phyloP scores from a whole-genome alignment of 441 rosid genomes.

The Adansonia grandidieri region DNA sequence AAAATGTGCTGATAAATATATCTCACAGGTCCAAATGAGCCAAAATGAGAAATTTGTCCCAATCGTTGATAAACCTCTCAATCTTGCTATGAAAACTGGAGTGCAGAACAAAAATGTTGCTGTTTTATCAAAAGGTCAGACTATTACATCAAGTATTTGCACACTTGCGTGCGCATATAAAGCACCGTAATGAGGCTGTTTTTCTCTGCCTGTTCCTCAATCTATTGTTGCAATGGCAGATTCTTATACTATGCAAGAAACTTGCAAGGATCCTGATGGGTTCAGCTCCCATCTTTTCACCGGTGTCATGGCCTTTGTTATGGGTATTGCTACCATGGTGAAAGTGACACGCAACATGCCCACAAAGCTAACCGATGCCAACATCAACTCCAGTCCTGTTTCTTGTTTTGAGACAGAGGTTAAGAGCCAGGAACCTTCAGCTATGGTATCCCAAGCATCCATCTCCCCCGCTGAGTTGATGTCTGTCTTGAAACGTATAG shows the following conservation, averaged over 20 bases:
- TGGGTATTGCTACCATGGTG: slow-evolving; percentile 78
- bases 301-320: slow-evolving; percentile 75
- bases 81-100: slow-evolving; percentile 44
- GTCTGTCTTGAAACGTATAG: slow-evolving; percentile 67
- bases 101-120: slow-evolving; percentile 38
- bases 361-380: slow-evolving; percentile 57
- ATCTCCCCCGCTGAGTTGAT: slow-evolving; percentile 58
- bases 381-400: slow-evolving; percentile 52
- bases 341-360: slow-evolving; percentile 76
- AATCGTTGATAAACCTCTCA: slow-evolving; percentile 41
- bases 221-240: slow-evolving; percentile 44
- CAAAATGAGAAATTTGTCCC: slow-evolving; percentile 33
- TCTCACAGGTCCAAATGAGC: slow-evolving; percentile 34
- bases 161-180: neutral
- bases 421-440: slow-evolving; percentile 34
- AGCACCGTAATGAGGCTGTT: too few relatives aligned
- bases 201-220: too few relatives aligned
- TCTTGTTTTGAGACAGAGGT: slow-evolving; percentile 42
- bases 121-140: slow-evolving; percentile 41
- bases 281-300: slow-evolving; percentile 58
- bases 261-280: slow-evolving; percentile 45
- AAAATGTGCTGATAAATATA: slow-evolving; percentile 5
- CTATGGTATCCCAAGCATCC: slow-evolving; percentile 26
- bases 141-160: neutral
- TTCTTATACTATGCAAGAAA: slow-evolving; percentile 33